A percentile compares a stretch with the other conserved stretches of the same genome.
Evolutionary conservation across 2,329 filamentous ascomycete species (phyloP).

Genomic region (Colletotrichum sp.): DNA sequence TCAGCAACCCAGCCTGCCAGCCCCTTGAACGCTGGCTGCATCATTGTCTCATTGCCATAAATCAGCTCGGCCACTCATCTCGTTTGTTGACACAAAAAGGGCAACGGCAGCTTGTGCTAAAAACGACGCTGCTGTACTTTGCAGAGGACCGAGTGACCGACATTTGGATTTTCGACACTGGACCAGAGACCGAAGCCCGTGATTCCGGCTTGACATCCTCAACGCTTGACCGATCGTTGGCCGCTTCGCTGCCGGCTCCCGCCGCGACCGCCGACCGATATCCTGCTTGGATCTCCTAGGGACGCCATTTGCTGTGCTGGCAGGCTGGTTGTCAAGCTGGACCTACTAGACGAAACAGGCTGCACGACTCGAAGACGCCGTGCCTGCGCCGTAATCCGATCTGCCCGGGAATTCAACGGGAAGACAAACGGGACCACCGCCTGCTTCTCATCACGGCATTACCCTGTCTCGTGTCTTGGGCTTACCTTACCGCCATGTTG

Average conservation of each 20-base stretch:
- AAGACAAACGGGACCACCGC: background rate
- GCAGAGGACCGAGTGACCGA: background rate
- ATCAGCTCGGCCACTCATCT: background rate
- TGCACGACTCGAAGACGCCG: conserved; percentile 1
- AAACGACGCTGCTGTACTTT: background rate
- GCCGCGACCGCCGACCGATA: background rate
- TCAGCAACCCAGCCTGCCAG: background rate
- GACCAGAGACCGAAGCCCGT: background rate
- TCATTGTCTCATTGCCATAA: background rate
- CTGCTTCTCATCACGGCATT: background rate
- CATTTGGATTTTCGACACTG: background rate
- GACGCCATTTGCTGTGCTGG: background rate
- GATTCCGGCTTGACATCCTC: background rate
- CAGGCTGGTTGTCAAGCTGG: background rate
- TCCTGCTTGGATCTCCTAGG: background rate
- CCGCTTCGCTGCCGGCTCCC: conserved; percentile 8
- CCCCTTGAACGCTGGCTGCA: background rate
- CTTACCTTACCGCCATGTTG: background rate
- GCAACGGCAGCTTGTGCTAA: background rate
- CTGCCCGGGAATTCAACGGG: background rate
- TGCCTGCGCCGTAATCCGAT: background rate
- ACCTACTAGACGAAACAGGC: background rate
- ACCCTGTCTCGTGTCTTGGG: background rate
- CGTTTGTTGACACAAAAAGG: background rate
- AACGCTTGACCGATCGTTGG: background rate